phyloP scores from a whole-genome alignment of 805 yeast species.

The Scheffersomyces amazonensis region DNA sequence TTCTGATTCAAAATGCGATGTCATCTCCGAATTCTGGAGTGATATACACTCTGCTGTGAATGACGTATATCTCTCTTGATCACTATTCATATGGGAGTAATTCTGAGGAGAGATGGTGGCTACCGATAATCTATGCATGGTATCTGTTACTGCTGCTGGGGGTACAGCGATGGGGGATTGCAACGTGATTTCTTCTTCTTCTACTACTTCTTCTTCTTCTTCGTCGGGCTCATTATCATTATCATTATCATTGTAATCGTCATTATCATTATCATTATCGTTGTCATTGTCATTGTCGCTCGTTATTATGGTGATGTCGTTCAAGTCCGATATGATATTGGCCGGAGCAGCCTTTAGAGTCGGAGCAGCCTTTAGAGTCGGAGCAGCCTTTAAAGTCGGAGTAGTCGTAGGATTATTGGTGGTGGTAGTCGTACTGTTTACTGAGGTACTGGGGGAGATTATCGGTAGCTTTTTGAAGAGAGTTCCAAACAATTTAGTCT shows the following conservation, averaged over 20 bases:
- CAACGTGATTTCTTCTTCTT: neutral
- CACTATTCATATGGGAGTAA: neutral
- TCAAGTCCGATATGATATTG: no score
- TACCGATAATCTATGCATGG: neutral
- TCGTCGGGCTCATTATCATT: neutral
- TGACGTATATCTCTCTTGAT: constrained; percentile 21
- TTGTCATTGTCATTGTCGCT: no score
- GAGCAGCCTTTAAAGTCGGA: no score
- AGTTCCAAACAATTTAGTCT: neutral
- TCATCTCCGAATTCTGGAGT: constrained; percentile 38
- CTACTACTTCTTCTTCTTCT: neutral
- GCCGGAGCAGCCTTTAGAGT: no score
- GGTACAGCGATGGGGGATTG: neutral
- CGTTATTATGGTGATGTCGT: no score
- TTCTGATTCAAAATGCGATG: constrained; percentile 12
- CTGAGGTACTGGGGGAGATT: no score
- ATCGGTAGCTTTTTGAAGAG: neutral
- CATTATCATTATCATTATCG: neutral
- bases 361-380: no score
- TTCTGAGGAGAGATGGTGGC: neutral
- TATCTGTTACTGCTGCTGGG: no score
- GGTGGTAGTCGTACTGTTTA: no score
- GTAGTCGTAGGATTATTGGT: no score
- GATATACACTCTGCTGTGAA: constrained; percentile 37
- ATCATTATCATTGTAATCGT: neutral